Percentiles rank a stretch among this genome's conserved stretches.
phyloP scores from a whole-genome alignment of 352 stramenopile species.

The Pythium phragmitis region DNA sequence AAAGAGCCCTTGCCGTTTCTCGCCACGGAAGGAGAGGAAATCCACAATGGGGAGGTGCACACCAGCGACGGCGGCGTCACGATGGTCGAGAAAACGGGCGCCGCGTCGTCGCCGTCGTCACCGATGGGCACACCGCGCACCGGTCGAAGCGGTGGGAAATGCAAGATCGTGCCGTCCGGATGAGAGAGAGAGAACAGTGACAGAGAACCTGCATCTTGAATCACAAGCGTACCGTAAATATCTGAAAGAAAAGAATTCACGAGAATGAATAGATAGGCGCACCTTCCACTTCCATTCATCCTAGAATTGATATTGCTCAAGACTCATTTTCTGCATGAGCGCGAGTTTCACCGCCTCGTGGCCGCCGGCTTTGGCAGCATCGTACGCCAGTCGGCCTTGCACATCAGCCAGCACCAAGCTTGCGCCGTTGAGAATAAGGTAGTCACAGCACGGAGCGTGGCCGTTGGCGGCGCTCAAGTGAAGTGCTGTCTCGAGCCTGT shows the following conservation, averaged over 20 bases:
- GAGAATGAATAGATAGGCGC: neutral
- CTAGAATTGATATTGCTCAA: conserved; percentile 63
- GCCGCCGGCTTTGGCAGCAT: conserved; percentile 55
- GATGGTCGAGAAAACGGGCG: conserved; percentile 15
- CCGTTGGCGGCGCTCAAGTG: conserved; percentile 46
- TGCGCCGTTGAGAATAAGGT: conserved; percentile 77
- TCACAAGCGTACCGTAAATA: too few species aligned
- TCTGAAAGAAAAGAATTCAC: neutral
- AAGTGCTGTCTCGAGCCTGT: conserved; percentile 58
- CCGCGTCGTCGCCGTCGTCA: neutral
- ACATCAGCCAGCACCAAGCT: conserved; percentile 56
- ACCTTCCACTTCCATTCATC: neutral
- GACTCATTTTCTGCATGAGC: conserved; percentile 72
- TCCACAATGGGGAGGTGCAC: too few species aligned
- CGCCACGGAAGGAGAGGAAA: neutral
- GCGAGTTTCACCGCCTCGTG: conserved; percentile 63
- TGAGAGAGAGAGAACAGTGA: conserved; percentile 8
- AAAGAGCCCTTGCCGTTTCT: conserved; percentile 5
- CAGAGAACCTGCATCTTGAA: neutral
- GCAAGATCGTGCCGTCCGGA: conserved; percentile 35
- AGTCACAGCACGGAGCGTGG: conserved; percentile 59
- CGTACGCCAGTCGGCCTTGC: conserved; percentile 49
- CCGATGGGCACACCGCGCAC: conserved; percentile 19
- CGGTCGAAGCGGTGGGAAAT: conserved; percentile 24
- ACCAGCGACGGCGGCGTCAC: neutral